Evolutionary conservation across 139 green algal species (phyloP).

Genomic region (Picochlorum sp.): DNA sequence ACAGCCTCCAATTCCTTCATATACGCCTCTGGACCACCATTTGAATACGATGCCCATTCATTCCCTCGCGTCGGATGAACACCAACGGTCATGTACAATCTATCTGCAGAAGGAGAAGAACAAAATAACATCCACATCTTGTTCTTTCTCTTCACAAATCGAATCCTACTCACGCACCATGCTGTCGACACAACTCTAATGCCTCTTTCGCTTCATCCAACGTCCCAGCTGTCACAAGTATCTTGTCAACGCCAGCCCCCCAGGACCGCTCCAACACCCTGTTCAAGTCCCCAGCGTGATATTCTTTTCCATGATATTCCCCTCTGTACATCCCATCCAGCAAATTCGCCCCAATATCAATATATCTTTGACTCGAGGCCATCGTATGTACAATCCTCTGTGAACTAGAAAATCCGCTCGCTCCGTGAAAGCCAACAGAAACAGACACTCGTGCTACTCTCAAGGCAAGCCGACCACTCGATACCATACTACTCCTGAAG

Average conservation of each 20-base stretch:
- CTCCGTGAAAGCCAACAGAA: too few relatives aligned
- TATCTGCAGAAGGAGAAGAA: neutral
- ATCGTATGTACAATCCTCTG: too few relatives aligned
- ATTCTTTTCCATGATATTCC: constrained; percentile 51
- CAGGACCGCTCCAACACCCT: constrained; percentile 49
- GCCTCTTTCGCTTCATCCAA: constrained; percentile 43
- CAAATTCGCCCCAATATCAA: constrained; percentile 72
- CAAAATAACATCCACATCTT: constrained; percentile 23
- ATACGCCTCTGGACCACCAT: constrained; percentile 34
- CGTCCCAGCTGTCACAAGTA: constrained; percentile 66
- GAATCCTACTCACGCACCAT: constrained; percentile 17
- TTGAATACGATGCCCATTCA: constrained; percentile 53
- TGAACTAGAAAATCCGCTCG: too few relatives aligned
- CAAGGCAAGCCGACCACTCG: too few relatives aligned
- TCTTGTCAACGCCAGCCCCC: constrained; percentile 44
- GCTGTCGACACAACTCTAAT: constrained; percentile 36
- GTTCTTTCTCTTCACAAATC: neutral
- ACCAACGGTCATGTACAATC: constrained; percentile 73
- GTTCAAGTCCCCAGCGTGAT: constrained; percentile 51
- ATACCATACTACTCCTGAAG: too few relatives aligned
- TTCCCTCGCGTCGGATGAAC: constrained; percentile 75
- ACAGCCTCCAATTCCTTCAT: constrained; percentile 37
- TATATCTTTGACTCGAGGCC: neutral
- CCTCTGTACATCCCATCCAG: constrained; percentile 66
- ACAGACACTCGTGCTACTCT: too few relatives aligned